Evolutionary conservation across 257 asterid genomes (phyloP), one percentile per base, ranked within the genome.

Genomic region (Eucommia ulmoides): DNA sequence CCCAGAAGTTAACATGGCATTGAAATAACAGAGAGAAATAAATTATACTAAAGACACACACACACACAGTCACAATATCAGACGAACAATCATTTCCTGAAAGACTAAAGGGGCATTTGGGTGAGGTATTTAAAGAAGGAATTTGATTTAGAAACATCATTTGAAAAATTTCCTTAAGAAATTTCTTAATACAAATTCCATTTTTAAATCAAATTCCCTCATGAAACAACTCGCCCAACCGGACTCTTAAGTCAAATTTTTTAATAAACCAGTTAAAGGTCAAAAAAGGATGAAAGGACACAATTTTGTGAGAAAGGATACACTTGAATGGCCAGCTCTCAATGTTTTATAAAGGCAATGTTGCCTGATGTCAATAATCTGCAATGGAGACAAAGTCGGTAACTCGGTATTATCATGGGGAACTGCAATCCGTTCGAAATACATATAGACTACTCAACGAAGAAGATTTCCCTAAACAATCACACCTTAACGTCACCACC

Each of bases 401-500:
- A 29, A 5, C 38, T 29, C 12, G 7, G 7, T 29, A 5, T 29
- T 29, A 5, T 29, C 38, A 5, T 29, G 38, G 38, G 38, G 12
- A 29, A 29, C 12, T 7, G 38, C 38, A 29, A 29, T 7, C 38
- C 7, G 38, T 29, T 20, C 24, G n/a, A 21, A 52, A 25, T 19
- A 42, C 50, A 25, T 21, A 58, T 2, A 29, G 20, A 49, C 12
- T 8, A 20, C 46, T 45, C 8, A 48, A 57, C 56, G 20, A 26
- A 23, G 23, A 58, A 42, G n/a, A 41, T 38, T 56, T 20, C 21
- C 52, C 21, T 24, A 53, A 55, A 52, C 24, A 46, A 50, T 22
- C 33, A 52, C 70, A 91, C 99, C 99, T 91, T 91, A 23, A 83
- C 84, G 65, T 86, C 95, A 66, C 99, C 99, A 50, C 79, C 55